Evolutionary conservation across 2,329 filamentous ascomycete genomes (phyloP), one percentile per base, ranked within the genome.

Genomic region (Leptographium wingfieldii): DNA sequence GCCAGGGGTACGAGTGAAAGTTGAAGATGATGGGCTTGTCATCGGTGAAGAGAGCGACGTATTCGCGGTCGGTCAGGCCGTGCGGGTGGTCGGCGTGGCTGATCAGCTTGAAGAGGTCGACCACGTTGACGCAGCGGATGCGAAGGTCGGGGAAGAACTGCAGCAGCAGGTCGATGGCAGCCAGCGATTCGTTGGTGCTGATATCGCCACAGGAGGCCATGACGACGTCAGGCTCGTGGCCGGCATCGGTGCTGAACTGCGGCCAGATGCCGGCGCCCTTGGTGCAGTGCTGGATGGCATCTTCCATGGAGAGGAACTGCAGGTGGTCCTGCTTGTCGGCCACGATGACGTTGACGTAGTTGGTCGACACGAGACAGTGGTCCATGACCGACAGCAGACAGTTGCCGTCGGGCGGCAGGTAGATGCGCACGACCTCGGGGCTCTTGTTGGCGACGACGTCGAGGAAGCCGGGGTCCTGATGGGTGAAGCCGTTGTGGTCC

Each of bases 401-500:
- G 74, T 92, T 92, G 63, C 85, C 88, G 67, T 92, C 88, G 0
- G 88, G 87, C 27, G 88, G 88, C 4, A 92, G 80, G 69, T 92
- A 92, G 68, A 92, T 90, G 59, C 88, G 85, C 19, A 90, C 87
- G 5, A 91, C 85, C 66, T 90, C 86, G 9, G 88, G 87, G 64
- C 82, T 86, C 75, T 91, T 91, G 76, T 92, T 91, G 65, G 83
- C 84, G 2, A 92, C 81, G 0, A 91, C 85, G 64, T 90, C 87
- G 14, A 92, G 79, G 78, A 92, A 92, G 48, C 87, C 87, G 0
- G 87, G 88, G 64, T 66, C 63, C 59, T 91, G 87, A 69, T 91
- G 87, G 0, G 86, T 90, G 73, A 92, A 92, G 43, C 88, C 88
- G 67, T 91, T 92, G 76, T 91, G 88, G 65, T 91, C 88, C 74